phyloP scores from a whole-genome alignment of 2,329 filamentous ascomycete genomes.

The Aspergillus neoniger region DNA sequence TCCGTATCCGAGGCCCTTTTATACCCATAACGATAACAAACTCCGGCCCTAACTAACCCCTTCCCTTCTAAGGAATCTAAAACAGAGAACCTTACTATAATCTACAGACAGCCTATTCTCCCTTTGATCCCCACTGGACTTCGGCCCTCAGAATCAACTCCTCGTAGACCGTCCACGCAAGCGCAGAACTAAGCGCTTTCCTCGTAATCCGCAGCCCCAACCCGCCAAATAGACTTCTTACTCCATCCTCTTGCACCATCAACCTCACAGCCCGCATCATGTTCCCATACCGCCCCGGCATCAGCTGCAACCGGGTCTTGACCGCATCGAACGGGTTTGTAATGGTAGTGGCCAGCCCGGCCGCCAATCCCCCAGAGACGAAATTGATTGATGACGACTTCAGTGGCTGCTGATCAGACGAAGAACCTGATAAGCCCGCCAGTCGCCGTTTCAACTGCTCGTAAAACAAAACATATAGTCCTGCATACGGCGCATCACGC shows the following conservation, averaged over 20 bases:
- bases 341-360: conserved; percentile 77
- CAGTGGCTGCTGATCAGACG: conserved; percentile 18
- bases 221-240: conserved; percentile 80
- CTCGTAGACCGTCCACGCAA: conserved; percentile 97
- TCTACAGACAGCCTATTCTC: conserved; percentile 18
- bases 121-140: conserved; percentile 39
- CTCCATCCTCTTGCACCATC: conserved; percentile 81
- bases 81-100: conserved; percentile 14
- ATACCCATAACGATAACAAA: conserved; percentile 8
- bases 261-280: conserved; percentile 72
- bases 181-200: conserved; percentile 89
- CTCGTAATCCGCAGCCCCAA: conserved; percentile 82
- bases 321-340: conserved; percentile 97
- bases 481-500: conserved; percentile 94
- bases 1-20: conserved; percentile 1
- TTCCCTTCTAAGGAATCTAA: not conserved
- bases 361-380: conserved; percentile 75
- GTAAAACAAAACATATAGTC: conserved; percentile 91
- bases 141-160: conserved; percentile 79
- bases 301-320: conserved; percentile 91
- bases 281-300: conserved; percentile 79
- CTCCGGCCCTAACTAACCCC: not conserved
- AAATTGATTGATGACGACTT: conserved; percentile 72
- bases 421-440: conserved; percentile 24
- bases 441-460: conserved; percentile 57